Evolutionary conservation across 2,329 filamentous ascomycete genomes (phyloP).

Genomic region (Zarea fungicola): DNA sequence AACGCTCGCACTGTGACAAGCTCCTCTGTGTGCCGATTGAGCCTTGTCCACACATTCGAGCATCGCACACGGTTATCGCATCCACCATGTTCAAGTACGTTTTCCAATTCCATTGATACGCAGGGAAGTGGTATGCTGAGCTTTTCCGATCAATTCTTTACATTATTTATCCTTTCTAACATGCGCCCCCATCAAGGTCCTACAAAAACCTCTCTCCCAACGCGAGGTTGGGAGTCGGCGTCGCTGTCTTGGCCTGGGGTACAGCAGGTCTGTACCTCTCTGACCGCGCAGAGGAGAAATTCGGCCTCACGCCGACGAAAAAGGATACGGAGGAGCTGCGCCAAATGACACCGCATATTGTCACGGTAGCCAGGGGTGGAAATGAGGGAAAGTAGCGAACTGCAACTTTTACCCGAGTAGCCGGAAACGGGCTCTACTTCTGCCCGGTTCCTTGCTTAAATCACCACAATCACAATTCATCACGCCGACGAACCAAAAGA

Average conservation of each 20-base stretch:
- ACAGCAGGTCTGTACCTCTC: conserved; percentile 66
- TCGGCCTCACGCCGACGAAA: conserved; percentile 67
- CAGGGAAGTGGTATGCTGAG: background rate
- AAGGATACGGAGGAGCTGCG: conserved; percentile 66
- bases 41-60: too few species aligned
- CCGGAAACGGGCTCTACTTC: too few species aligned
- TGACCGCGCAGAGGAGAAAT: conserved; percentile 65
- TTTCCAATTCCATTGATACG: too few species aligned
- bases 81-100: too few species aligned
- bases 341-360: conserved; percentile 57
- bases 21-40: too few species aligned
- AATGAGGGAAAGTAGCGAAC: background rate
- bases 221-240: conserved; percentile 66
- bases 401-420: too few species aligned
- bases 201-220: conserved; percentile 68
- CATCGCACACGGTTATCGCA: too few species aligned
- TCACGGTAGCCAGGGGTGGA: conserved; percentile 44
- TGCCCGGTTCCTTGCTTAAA: background rate
- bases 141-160: too few species aligned
- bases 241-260: conserved; percentile 73
- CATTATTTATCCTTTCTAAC: background rate
- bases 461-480: background rate
- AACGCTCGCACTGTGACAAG: too few species aligned
- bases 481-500: too few species aligned
- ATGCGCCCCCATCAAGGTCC: conserved; percentile 43